These are phyloP conservation scores for Fusarium coicis DNA, from an alignment of 2,329 filamentous ascomycete species.

Conservation along the genomic window DNA sequence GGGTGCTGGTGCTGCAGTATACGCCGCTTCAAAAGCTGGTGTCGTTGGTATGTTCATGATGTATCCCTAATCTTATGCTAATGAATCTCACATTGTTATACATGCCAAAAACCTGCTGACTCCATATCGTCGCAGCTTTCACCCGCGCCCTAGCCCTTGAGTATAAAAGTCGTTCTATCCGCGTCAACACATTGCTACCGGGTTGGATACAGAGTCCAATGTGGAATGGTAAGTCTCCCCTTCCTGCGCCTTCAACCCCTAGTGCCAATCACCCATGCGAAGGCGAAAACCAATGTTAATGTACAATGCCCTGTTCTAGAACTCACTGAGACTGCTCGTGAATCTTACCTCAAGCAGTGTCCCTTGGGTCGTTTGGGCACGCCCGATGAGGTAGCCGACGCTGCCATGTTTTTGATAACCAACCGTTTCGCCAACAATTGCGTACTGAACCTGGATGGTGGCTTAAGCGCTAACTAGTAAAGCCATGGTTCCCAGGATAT, in stretches of 20 bases:
- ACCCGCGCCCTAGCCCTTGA: constrained; percentile 75
- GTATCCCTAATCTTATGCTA: constrained; percentile 27
- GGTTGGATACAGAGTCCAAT: constrained; percentile 87
- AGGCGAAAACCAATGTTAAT: constrained; percentile 49
- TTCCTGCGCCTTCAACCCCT: constrained; percentile 22
- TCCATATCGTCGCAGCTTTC: constrained; percentile 61
- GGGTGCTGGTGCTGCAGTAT: constrained; percentile 76
- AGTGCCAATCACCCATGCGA: constrained; percentile 9
- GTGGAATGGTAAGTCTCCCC: constrained; percentile 70
- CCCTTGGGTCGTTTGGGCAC: constrained; percentile 74
- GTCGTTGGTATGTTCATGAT: constrained; percentile 67
- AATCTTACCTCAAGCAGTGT: constrained; percentile 61
- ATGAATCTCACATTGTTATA: constrained; percentile 37
- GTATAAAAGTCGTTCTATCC: constrained; percentile 68
- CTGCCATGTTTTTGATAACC: constrained; percentile 78
- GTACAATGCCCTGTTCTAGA: constrained; percentile 51
- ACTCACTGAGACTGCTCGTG: constrained; percentile 52
- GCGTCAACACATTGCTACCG: constrained; percentile 84
- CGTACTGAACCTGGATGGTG: constrained; percentile 86
- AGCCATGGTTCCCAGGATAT: constrained; percentile 15
- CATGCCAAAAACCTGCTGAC: constrained; percentile 34
- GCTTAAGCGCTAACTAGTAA: constrained; percentile 73
- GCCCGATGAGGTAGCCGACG: constrained; percentile 80
- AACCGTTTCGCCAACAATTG: constrained; percentile 91
- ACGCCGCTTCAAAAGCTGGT: constrained; percentile 84